Base-by-base conservation (phyloP, 1,139 yeast species). In the Zygosaccharomyces sapae region DNA sequence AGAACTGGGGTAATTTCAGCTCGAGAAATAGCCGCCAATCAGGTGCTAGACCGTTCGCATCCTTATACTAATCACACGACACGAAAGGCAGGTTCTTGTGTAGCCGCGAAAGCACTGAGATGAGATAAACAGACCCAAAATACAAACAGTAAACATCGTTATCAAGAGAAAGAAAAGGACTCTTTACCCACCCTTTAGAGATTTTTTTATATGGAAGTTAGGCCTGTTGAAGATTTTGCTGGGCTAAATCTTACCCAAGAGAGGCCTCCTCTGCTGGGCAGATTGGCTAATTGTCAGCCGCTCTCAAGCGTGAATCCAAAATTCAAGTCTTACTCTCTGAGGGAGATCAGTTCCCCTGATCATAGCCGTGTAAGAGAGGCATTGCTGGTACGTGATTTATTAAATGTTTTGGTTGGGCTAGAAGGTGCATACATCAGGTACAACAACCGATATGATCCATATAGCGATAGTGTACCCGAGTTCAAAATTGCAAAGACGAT, bases 361-460 rank as follows among this genome's bases (percentile, higher is more conserved):
- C 75, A 75, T 25, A 67, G 73, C 19, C 64, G 75, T 45, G 68
- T 75, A 2, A 96, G 88, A 62, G 95, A 88, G 61, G 83, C 85
- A 0, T 71, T 83, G 18, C 75, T 90, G 1, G 73, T 86, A 25
- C 76, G 79, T 51, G 98, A 92, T 62, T 64, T 89, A n/a, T 59
- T 88, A 18, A 77, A 75, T 56, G 81, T 86, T 1, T 66, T 92
- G 20, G 58, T 82, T 44, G 97, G 97, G 0, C 70, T 79, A 38
- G 96, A 89, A 63, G 97, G 97, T 0, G 73, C 74, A 30, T 88
- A 84, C 57, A 79, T 90, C 24, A 71, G 90, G 38, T 86, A 77
- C 60, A 74, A 83, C 38, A 86, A 80, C 44, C 71, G 73, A 24
- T 86, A 77, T 57, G 79, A 81, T 57, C 79, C 80, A 3, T 43